Evolutionary conservation across 2,329 filamentous ascomycete genomes (phyloP).

Genomic region (Knoxdaviesia proteae): DNA sequence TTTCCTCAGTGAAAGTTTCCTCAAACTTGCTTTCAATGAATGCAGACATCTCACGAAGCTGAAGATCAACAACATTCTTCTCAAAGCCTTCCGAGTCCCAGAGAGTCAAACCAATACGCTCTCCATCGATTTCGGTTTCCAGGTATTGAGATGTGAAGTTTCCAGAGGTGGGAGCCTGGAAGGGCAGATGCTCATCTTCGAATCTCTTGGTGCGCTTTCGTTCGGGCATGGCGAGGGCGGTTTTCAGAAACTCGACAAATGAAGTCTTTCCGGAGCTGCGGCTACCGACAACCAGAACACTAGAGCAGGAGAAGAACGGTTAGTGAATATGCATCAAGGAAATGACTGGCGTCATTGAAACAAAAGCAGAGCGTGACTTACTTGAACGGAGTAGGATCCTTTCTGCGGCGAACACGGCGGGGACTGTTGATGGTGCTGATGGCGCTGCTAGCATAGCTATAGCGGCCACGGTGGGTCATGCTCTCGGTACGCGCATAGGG

Average conservation of each 20-base stretch:
- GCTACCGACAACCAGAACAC: slow-evolving; percentile 76
- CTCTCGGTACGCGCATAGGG: slow-evolving; percentile 73
- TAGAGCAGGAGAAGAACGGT: slow-evolving; percentile 15
- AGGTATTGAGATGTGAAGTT: slow-evolving; percentile 77
- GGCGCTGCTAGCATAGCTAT: slow-evolving; percentile 86
- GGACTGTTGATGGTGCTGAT: slow-evolving; percentile 86
- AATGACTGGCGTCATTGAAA: neutral
- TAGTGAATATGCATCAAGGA: neutral
- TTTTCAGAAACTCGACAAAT: slow-evolving; percentile 88
- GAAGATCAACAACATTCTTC: slow-evolving; percentile 85
- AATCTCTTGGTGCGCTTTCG: slow-evolving; percentile 46
- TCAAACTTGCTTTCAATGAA: slow-evolving; percentile 98
- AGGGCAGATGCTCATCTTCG: slow-evolving; percentile 37
- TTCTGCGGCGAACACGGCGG: slow-evolving; percentile 74
- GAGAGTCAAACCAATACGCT: slow-evolving; percentile 76
- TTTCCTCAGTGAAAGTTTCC: slow-evolving; percentile 91
- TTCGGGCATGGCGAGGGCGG: slow-evolving; percentile 60
- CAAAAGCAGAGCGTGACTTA: slow-evolving; percentile 28
- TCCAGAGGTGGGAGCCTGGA: slow-evolving; percentile 31
- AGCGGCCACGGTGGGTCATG: slow-evolving; percentile 90
- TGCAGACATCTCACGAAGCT: slow-evolving; percentile 72
- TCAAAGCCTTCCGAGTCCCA: slow-evolving; percentile 96
- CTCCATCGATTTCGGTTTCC: slow-evolving; percentile 83
- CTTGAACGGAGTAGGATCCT: slow-evolving; percentile 98
- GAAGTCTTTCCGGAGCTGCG: slow-evolving; percentile 84